Evolutionary conservation across 2,329 filamentous ascomycete genomes (phyloP).

Genomic region (Endocalyx cinctus): DNA sequence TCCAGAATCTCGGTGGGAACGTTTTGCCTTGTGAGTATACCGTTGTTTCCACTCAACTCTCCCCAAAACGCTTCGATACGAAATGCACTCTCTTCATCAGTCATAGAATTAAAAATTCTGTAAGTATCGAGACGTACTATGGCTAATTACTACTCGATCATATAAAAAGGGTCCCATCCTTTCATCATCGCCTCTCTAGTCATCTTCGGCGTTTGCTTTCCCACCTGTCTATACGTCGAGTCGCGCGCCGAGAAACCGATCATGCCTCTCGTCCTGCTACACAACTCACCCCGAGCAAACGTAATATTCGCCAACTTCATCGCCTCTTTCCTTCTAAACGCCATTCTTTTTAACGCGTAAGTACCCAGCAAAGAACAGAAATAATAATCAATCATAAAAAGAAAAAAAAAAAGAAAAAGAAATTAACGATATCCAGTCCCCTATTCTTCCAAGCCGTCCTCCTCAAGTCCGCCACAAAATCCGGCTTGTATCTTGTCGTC

Average conservation of each 20-base stretch:
- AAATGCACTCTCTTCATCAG: too few species aligned
- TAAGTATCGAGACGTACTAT: background rate
- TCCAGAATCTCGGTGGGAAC: constrained; percentile 58
- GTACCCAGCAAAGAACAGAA: too few species aligned
- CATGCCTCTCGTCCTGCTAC: constrained; percentile 54
- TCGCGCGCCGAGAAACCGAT: constrained; percentile 48
- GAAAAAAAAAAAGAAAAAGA: too few species aligned
- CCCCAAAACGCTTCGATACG: background rate
- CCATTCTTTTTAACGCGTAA: constrained; percentile 56
- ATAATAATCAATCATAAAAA: too few species aligned
- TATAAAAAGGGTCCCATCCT: constrained; percentile 48
- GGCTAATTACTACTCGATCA: background rate
- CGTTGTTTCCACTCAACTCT: too few species aligned
- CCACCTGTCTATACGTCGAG: constrained; percentile 50
- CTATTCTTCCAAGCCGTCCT: constrained; percentile 75
- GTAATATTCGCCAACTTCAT: constrained; percentile 54
- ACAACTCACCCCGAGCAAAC: constrained; percentile 47
- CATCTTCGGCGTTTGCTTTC: constrained; percentile 43
- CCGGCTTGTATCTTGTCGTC: constrained; percentile 66
- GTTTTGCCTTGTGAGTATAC: constrained; percentile 53
- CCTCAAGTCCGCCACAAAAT: constrained; percentile 62
- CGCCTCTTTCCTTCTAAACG: constrained; percentile 47
- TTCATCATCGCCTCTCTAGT: constrained; percentile 48
- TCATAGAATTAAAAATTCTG: background rate
- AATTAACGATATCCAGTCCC: too few species aligned